A percentile compares a stretch with the other conserved stretches of the same genome.
These are phyloP conservation scores for Cymodocea nodosa DNA, from an alignment of 116 monocot genomes.

Conservation along the genomic window DNA sequence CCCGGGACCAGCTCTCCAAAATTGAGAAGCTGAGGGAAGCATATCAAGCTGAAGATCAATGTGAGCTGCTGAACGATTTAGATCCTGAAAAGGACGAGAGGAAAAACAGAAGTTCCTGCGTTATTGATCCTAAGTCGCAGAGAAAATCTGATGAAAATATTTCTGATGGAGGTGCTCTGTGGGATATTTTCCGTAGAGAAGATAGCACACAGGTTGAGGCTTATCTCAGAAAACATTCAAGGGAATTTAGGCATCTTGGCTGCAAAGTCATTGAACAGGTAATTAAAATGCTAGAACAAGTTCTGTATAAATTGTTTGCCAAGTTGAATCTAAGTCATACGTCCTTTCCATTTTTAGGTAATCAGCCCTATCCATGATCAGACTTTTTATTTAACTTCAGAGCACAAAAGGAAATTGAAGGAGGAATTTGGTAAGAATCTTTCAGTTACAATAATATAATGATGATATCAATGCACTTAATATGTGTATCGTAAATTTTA, in stretches of 20 bases:
- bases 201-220: slow-evolving; percentile 49
- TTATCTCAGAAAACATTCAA: slow-evolving; percentile 49
- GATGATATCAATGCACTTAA: not conserved
- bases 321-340: not conserved
- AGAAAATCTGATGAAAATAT: not conserved
- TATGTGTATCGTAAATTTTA: not conserved
- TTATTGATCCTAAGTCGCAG: not conserved
- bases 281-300: not conserved
- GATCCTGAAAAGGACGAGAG: not conserved
- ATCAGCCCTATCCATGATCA: slow-evolving; percentile 82
- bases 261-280: slow-evolving; percentile 59
- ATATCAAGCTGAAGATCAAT: slow-evolving; percentile 28
- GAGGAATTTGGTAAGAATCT: slow-evolving; percentile 64
- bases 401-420: slow-evolving; percentile 78
- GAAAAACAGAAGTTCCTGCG: not conserved
- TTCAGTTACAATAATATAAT: not conserved
- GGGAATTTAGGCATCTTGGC: slow-evolving; percentile 63
- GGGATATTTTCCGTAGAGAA: slow-evolving; percentile 90
- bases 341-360: slow-evolving; percentile 24
- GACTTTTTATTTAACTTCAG: slow-evolving; percentile 63
- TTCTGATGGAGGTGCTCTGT: slow-evolving; percentile 48
- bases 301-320: not conserved
- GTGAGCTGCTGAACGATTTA: slow-evolving; percentile 3
- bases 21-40: slow-evolving; percentile 35
- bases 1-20: slow-evolving; percentile 9